Base-by-base conservation (phyloP, 306 rosid genomes). In the Castanospermum australe region DNA sequence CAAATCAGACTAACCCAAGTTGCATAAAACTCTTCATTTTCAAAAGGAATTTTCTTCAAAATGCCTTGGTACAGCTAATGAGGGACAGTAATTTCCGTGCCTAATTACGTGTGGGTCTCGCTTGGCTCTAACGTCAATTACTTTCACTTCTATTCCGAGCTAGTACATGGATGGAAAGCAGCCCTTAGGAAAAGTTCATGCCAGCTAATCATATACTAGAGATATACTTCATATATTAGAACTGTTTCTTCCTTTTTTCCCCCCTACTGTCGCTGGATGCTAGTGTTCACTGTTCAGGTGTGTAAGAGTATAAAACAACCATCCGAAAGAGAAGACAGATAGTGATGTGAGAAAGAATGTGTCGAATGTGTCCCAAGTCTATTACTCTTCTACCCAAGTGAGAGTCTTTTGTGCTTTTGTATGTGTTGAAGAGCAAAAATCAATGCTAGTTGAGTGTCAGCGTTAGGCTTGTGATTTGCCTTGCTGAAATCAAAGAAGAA, bases 281-380 rank as follows among this genome's bases (percentile, higher is more conserved):
- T 28, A 28, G 2, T 28, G 32, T 28, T 28, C 32, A 28, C 32
- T 28, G 32, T 28, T 28, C 32, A 28, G 32, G 32, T 28, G 32
- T 28, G 32, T 28, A 28, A 28, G 32, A 28, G 3, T 28, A 28
- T 28, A 28, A 24, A 59, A 55, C 38, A 74, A 45, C 79, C 79
- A 73, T 39, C 45, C 35, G 25, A 52, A 28, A 65, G 25, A 76
- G 65, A 55, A 45, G 21, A 8, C 30, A 42, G 3, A 28, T 15
- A 72, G 24, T 30, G 17, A 32, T 22, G 22, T 1, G 4, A 41
- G 2, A 62, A 76, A 65, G 36, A 64, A 4, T 18, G n/a, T 8
- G 52, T 77, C 32, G n/a, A n/a, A n/a, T n/a, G 47, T n/a, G 14
- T 77, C 24, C 75, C 13, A 67, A 78, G 55, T 67, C 18, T 25